Base-by-base conservation (phyloP, 2,329 filamentous ascomycete genomes). In the Colletotrichum ledebouriae region DNA sequence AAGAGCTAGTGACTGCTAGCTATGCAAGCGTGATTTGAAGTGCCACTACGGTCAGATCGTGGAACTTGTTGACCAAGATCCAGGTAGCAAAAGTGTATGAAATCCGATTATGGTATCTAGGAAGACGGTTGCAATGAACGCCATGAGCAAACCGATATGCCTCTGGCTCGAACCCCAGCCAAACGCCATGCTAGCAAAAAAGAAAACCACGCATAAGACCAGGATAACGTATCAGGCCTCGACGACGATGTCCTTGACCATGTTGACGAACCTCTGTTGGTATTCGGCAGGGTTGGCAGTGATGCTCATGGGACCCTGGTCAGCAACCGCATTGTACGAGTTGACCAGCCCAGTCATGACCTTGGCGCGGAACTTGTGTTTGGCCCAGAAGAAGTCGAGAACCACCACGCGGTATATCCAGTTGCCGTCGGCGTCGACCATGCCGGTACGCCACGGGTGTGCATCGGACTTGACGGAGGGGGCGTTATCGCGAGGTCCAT, bases 371-470 rank as follows among this genome's bases (percentile, higher is more conserved):
- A 89, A 73, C 72, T 90, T 90, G 77, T 93, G 90, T 77, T 91
- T 92, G 0, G 90, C 87, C 91, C 91, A 94, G 81, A 94, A 93
- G 78, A 94, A 94, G 76, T 94, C 92, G 39, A 94, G 81, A 13
- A 94, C 78, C 0, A 90, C 85, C 3, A 86, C 89, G 3, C 91
- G 85, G 73, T 92, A 94, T 12, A 89, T 80, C 82, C 89, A 91
- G 72, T 87, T 87, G 0, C 87, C 87, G 73, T 92, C 88, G 0
- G 84, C 80, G 10, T 89, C 91, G 0, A 78, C 72, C 0, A 93
- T 73, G 0, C 91, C 91, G 0, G 81, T 85, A 11, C 90, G 82
- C 91, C 91, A 94, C 0, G 72, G 69, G 5, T 74, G 69, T 0
- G 73, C 72, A 3, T 73, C 68, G 6, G 75, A 75, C 29, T 67